phyloP scores from a whole-genome alignment of 345 rosid genomes.

The Ailanthus altissimus region DNA sequence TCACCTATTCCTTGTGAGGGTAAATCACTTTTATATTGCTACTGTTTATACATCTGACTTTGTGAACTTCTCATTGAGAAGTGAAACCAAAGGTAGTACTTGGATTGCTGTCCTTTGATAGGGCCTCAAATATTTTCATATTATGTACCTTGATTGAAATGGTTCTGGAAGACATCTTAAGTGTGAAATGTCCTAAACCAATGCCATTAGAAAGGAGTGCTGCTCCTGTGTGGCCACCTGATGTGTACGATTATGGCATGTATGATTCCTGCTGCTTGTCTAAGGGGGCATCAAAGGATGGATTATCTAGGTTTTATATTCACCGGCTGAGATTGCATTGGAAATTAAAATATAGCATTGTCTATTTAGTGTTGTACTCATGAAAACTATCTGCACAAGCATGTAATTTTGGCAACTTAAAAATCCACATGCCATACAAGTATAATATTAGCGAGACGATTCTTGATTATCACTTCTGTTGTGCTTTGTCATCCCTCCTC shows the following conservation, averaged over 20 bases:
- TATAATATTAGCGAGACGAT: not conserved
- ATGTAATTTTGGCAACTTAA: not conserved
- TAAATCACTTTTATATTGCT: not conserved
- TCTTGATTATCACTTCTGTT: conserved; percentile 1
- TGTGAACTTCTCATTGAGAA: not conserved
- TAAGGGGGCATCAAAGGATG: not conserved
- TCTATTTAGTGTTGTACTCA: not conserved
- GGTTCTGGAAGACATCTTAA: not conserved
- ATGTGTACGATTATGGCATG: not conserved
- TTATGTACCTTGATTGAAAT: not conserved
- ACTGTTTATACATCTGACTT: not conserved
- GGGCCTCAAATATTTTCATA: not conserved
- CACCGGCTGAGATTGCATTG: not conserved
- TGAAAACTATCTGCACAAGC: not conserved
- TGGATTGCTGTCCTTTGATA: not conserved
- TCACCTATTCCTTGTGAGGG: not conserved
- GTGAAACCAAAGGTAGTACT: not conserved
- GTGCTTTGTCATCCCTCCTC: not conserved
- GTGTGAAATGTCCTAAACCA: not conserved
- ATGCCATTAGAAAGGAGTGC: not conserved
- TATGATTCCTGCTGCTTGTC: not conserved
- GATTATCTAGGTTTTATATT: too few species aligned
- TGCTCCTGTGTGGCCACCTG: not conserved
- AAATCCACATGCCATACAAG: not conserved
- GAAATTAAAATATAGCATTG: not conserved